Evolutionary conservation across 805 yeast species (phyloP).

Genomic region (Yarrowia hollandica): DNA sequence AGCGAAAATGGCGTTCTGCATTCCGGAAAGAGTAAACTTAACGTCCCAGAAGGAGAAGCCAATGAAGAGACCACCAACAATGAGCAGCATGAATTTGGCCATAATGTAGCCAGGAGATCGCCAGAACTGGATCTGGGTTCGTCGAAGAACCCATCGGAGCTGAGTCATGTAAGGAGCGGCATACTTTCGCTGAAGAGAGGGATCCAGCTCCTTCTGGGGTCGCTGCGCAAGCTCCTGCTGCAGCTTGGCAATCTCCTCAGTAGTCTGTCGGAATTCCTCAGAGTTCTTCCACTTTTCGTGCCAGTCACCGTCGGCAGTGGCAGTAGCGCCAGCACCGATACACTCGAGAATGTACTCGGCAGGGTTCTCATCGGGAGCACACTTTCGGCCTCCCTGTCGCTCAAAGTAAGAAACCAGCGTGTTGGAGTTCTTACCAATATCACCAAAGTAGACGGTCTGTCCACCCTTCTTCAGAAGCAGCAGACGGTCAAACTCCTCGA

Average conservation of each 20-base stretch:
- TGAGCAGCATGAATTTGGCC: conserved; percentile 56
- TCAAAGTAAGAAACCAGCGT: conserved; percentile 67
- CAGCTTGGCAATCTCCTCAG: conserved; percentile 43
- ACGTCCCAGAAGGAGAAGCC: conserved; percentile 73
- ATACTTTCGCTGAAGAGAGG: conserved; percentile 38
- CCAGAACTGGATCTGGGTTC: conserved; percentile 52
- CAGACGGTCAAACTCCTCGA: conserved; percentile 67
- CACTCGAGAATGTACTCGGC: conserved; percentile 74
- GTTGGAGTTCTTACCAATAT: conserved; percentile 63
- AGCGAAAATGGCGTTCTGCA: conserved; percentile 61
- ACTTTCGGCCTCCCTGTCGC: conserved; percentile 67
- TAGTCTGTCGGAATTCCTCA: conserved; percentile 44
- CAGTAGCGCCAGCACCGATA: conserved; percentile 82
- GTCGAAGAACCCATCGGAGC: conserved; percentile 44
- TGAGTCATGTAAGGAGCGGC: conserved; percentile 54
- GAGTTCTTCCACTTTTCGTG: conserved; percentile 59
- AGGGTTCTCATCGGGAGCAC: conserved; percentile 63
- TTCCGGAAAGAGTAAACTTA: conserved; percentile 52
- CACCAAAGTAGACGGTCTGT: conserved; percentile 78
- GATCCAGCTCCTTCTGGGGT: conserved; percentile 37
- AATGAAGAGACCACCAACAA: conserved; percentile 58
- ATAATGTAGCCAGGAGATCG: conserved; percentile 63
- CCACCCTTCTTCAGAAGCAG: conserved; percentile 74
- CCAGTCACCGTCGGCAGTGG: conserved; percentile 60
- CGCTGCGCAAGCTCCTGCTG: conserved; percentile 39